phyloP scores from a whole-genome alignment of 441 rosid genomes.

The Adansonia rubrostipa region DNA sequence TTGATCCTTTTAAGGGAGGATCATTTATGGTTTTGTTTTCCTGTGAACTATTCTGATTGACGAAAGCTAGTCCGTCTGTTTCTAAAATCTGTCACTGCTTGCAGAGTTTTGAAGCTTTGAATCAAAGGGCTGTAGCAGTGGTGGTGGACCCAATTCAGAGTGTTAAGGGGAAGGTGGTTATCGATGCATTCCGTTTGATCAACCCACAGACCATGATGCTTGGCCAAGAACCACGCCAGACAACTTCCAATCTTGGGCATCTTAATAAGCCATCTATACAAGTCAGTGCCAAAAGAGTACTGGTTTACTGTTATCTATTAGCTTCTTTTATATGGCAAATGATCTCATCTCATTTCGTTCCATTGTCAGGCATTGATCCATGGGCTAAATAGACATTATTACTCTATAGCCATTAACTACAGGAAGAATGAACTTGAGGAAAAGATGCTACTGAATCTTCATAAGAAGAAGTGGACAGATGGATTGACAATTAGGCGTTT shows the following conservation, averaged over 20 bases:
- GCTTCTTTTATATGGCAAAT: background rate
- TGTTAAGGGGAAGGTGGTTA: conserved; percentile 95
- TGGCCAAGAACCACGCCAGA: conserved; percentile 95
- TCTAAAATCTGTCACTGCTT: conserved; percentile 25
- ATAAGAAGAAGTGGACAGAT: conserved; percentile 98
- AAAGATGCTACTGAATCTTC: conserved; percentile 97
- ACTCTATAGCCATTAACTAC: conserved; percentile 93
- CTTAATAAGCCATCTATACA: conserved; percentile 96
- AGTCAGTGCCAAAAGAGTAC: conserved; percentile 44
- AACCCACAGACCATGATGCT: conserved; percentile 99
- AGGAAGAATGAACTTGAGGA: conserved; percentile 98
- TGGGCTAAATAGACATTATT: conserved; percentile 92
- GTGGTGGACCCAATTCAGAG: conserved; percentile 98
- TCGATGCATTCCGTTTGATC: conserved; percentile 93
- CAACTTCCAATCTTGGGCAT: conserved; percentile 93
- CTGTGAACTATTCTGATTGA: background rate
- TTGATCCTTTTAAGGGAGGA: background rate
- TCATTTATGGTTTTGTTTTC: background rate
- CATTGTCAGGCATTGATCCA: conserved; percentile 78
- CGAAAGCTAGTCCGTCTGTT: background rate
- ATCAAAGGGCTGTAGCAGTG: conserved; percentile 95
- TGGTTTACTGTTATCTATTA: background rate
- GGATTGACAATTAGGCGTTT: conserved; percentile 83
- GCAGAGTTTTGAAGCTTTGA: conserved; percentile 99
- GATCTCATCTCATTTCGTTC: conserved; percentile 24